Percentiles rank a stretch among this genome's conserved stretches.
Evolutionary conservation across 305 asterid genomes (phyloP).

Genomic region (Fraxinus velutina): DNA sequence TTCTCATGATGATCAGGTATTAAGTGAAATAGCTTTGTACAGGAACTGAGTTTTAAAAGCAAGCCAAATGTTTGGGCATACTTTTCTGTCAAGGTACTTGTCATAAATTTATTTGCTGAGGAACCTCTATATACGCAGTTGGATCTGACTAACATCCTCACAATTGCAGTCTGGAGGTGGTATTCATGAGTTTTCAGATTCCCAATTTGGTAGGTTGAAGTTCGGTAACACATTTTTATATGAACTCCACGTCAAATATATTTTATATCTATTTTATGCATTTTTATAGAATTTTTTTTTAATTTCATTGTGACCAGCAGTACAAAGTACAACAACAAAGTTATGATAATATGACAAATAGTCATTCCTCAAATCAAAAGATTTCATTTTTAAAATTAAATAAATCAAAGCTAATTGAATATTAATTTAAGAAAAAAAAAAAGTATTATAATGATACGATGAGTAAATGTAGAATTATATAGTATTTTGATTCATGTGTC

Average conservation of each 20-base stretch:
- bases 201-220: constrained; percentile 85
- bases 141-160: constrained; percentile 29
- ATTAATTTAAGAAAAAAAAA: neutral
- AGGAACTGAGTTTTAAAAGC: constrained; percentile 99
- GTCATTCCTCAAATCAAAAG: neutral
- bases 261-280: neutral
- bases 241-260: neutral
- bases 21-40: constrained; percentile 30
- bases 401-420: neutral
- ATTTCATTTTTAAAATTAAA: neutral
- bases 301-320: neutral
- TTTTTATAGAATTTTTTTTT: neutral
- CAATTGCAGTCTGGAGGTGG: constrained; percentile 98
- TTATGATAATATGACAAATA: neutral
- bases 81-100: constrained; percentile 91
- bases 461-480: neutral
- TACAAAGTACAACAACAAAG: neutral
- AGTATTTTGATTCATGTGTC: neutral
- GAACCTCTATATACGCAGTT: constrained; percentile 3
- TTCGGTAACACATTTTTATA: neutral
- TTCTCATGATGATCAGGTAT: constrained; percentile 20
- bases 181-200: constrained; percentile 96
- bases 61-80: constrained; percentile 99
- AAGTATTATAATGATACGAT: neutral
- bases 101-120: constrained; percentile 10